A percentile compares a stretch with the other conserved stretches of the same genome.
These are phyloP conservation scores for Dittrichia graveolens DNA, from an alignment of 129 eudicot species.

Conservation along the genomic window DNA sequence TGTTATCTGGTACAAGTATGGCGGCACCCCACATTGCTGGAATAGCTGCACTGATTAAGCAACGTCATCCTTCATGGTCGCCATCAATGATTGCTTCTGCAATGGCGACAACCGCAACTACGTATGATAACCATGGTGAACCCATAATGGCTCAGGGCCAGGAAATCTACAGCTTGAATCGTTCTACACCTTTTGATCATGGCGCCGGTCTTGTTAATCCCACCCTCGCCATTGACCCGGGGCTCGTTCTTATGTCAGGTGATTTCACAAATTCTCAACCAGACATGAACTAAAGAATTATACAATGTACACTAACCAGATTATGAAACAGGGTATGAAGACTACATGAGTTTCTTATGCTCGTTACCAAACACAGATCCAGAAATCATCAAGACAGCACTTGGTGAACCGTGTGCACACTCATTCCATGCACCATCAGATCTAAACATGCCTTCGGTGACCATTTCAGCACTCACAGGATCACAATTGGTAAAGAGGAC, in stretches of 20 bases:
- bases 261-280: neutral
- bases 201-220: conserved; percentile 89
- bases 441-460: conserved; percentile 79
- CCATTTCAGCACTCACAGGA: conserved; percentile 69
- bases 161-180: conserved; percentile 47
- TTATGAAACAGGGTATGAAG: conserved; percentile 56
- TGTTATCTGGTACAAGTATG: conserved; percentile 94
- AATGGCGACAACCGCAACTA: conserved; percentile 81
- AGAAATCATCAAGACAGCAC: conserved; percentile 51
- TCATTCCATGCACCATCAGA: conserved; percentile 65
- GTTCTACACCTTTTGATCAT: conserved; percentile 82
- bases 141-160: conserved; percentile 78
- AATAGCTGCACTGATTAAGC: conserved; percentile 86
- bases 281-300: neutral
- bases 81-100: conserved; percentile 96
- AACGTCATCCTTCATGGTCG: conserved; percentile 70
- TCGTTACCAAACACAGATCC: conserved; percentile 76
- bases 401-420: conserved; percentile 67
- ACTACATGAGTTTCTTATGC: conserved; percentile 87
- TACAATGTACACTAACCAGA: conserved; percentile 10
- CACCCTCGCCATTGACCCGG: conserved; percentile 68
- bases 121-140: conserved; percentile 67
- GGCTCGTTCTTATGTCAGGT: conserved; percentile 74
- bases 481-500: conserved; percentile 48
- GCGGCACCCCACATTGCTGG: conserved; percentile 97